Evolutionary conservation across 2,329 filamentous ascomycete genomes (phyloP), one percentile per base, ranked within the genome.

Genomic region (Cladosporium cucumerinum): DNA sequence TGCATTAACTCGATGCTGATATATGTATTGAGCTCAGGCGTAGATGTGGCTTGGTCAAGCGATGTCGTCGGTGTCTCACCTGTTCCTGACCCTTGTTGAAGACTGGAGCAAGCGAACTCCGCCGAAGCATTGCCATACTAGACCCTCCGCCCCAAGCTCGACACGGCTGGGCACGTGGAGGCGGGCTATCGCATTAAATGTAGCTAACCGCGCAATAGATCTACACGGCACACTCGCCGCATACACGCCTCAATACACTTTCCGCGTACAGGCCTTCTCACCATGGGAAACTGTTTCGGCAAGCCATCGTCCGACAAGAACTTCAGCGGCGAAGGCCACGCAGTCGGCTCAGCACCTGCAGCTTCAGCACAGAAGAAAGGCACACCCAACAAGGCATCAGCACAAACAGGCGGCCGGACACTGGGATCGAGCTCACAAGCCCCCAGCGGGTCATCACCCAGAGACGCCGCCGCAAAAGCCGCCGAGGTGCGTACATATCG

Each of bases 241-340:
- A 34, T 14, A 6, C 11, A 26, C 26, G 21, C 5, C 28, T 14
- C 18, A 28, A 12, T 8, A 54, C 18, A 54, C 30, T n/a, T 32
- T 32, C 28, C 18, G 14, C 30, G 28, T 18, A 11, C 30, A n/a
- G 18, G 4, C 8, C 5, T 21, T 7, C 18, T 30, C 7, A 58
- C 32, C 69, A 97, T 97, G 93, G 93, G 93, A 66, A 94, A 92
- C 77, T 84, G 92, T 79, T 97, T 91, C 81, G 91, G 92, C 75
- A 93, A 92, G 67, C 84, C 63, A 18, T 55, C 63, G 11, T 55
- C 48, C 46, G 80, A 86, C 34, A 87, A 90, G 71, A 82, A 86
- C 77, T 95, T 93, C 80, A 79, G 86, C 61, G 85, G 86, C 62
- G 88, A 90, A 57, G 92, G 92, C 66, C 89, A 91, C 62, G 85